Evolutionary conservation across 768 basidiomycete genomes (phyloP).

Genomic region (Roridomyces roridus): DNA sequence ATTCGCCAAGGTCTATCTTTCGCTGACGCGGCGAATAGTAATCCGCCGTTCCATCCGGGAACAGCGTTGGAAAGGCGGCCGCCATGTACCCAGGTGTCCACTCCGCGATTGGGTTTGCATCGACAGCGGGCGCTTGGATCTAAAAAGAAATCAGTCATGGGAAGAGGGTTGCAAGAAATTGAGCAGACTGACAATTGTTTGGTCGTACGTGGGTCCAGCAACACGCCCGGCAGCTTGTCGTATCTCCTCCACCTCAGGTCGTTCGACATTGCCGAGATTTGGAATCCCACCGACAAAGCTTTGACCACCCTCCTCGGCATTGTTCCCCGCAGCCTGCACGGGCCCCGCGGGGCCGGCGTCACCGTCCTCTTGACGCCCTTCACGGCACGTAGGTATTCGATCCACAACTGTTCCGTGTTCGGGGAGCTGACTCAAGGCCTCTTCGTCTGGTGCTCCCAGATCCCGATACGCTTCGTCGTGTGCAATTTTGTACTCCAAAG

Average conservation of each 20-base stretch:
- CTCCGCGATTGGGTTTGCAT: neutral
- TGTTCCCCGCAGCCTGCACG: neutral
- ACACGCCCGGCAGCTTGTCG: neutral
- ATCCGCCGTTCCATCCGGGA: constrained; percentile 5
- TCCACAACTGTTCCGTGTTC: constrained; percentile 13
- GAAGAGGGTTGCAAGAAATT: neutral
- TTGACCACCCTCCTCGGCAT: neutral
- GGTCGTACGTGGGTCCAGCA: constrained; percentile 1
- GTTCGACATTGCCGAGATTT: neutral
- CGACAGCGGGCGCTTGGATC: constrained; percentile 4
- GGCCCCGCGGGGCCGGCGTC: neutral
- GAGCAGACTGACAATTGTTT: constrained; percentile 2
- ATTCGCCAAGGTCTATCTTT: neutral
- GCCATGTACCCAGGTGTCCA: constrained; percentile 9
- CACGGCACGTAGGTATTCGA: constrained; percentile 8
- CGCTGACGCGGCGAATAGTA: neutral
- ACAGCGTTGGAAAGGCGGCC: constrained; percentile 15
- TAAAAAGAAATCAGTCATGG: neutral
- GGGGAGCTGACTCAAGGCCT: constrained; percentile 11
- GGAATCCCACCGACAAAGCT: constrained; percentile 5
- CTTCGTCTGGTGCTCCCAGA: neutral
- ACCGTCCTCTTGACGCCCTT: neutral
- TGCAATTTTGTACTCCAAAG: constrained; percentile 5
- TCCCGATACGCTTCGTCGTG: neutral
- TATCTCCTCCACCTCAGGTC: constrained; percentile 1